Evolutionary conservation across 169 alveolate genomes (phyloP), one percentile per base, ranked within the genome.

Genomic region (Plasmodium ovale): DNA sequence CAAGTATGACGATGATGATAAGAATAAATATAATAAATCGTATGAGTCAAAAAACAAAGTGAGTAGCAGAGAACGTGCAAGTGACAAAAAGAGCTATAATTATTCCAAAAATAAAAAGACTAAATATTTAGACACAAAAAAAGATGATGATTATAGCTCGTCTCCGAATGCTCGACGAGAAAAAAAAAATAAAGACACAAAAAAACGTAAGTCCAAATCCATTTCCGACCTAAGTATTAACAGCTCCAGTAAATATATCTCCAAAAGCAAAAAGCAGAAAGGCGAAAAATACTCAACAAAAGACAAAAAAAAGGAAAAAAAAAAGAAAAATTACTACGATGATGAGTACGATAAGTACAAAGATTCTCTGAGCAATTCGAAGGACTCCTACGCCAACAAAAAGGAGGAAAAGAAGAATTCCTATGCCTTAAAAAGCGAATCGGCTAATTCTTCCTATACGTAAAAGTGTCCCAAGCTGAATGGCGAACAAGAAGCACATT

Each of bases 231-330:
- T 23, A 65, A 79, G 82, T 64, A 7, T 49, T 67, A 23, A 64
- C 33, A 51, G 53, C 19, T 79, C 89, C 27, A 39, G 39, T 64
- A 64, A 53, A 79, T 79, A 79, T 65, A 56, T 14, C 25, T 44
- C 68, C 25, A 79, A 67, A 35, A 53, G 54, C 21, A 79, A 65
- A 49, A 64, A 62, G 27, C 47, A 79, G n/a, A 79, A 62, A 42
- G 47, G 53, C 47, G 82, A 79, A 27, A 79, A 79, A 59, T 64
- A 65, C 53, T 53, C 68, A 4, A 16, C 59, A 39, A 53, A 29
- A 14, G 89, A 79, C 21, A 79, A 79, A 49, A 79, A 79, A 49
- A 51, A 33, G 29, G 59, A 79, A 14, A 79, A 47, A 12, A 79
- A 33, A 37, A 65, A 65, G 14, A 64, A 64, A 51, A 53, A 65